These are phyloP conservation scores for Ophiostoma populinum DNA, from an alignment of 2,329 filamentous ascomycete species.

Conservation along the genomic window DNA sequence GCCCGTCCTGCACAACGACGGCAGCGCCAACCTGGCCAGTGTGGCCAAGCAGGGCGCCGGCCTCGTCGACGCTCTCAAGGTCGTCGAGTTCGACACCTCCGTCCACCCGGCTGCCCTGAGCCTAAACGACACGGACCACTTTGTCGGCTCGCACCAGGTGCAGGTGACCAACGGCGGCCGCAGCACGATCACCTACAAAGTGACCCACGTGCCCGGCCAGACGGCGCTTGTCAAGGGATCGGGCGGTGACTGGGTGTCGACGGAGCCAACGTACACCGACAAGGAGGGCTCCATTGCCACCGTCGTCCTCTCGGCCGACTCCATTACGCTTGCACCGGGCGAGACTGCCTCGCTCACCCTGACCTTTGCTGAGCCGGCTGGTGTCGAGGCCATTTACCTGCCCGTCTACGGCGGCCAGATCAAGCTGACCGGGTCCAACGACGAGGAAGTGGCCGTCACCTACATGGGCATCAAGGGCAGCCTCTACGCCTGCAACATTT, in stretches of 20 bases:
- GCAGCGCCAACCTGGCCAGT: not conserved
- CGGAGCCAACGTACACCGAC: too few relatives aligned
- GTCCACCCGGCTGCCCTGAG: constrained; percentile 4
- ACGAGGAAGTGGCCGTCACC: constrained; percentile 18
- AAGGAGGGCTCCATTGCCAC: too few relatives aligned
- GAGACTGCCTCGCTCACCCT: constrained; percentile 4
- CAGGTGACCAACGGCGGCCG: constrained; percentile 4
- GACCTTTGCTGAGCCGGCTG: constrained; percentile 2
- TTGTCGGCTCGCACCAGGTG: constrained; percentile 4
- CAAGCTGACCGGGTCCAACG: constrained; percentile 16
- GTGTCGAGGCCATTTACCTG: constrained; percentile 13
- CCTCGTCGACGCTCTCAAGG: constrained; percentile 9
- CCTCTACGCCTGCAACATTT: constrained; percentile 9
- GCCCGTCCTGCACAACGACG: not conserved
- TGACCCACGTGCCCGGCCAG: too few relatives aligned
- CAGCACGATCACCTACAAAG: constrained; percentile 5
- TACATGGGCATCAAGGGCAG: constrained; percentile 15
- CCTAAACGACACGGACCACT: constrained; percentile 10
- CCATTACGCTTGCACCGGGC: constrained; percentile 1
- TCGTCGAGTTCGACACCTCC: constrained; percentile 5
- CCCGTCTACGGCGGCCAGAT: constrained; percentile 21
- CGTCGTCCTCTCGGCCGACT: too few relatives aligned
- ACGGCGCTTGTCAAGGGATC: too few relatives aligned
- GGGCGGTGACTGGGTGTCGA: too few relatives aligned
- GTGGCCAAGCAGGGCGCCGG: constrained; percentile 8